A percentile compares a stretch with the other conserved stretches of the same genome.
Conservation (phyloP, 768 basidiomycete species). For the Inosperma sp. region DNA sequence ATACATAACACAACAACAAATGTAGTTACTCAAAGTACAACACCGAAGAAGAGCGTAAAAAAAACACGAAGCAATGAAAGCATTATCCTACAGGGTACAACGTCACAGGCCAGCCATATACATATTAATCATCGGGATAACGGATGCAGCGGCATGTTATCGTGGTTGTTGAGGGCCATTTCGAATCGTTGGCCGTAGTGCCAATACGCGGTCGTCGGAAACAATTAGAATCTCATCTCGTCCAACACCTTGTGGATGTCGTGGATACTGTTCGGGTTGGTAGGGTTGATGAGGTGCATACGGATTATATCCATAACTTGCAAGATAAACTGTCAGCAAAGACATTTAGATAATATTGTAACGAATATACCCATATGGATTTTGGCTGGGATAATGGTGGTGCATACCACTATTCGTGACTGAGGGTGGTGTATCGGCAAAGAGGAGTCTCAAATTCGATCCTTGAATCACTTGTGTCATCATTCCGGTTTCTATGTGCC, state of each 20-base stretch:
- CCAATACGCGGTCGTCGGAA: slow-evolving; percentile 81
- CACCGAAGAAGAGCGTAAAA: slow-evolving; percentile 6
- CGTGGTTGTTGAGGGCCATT: slow-evolving; percentile 28
- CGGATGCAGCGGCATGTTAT: slow-evolving; percentile 43
- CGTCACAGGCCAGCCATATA: background rate
- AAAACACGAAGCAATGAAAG: background rate
- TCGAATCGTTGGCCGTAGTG: slow-evolving; percentile 50
- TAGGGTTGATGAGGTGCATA: slow-evolving; percentile 20
- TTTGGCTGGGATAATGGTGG: slow-evolving; percentile 32
- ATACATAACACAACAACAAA: slow-evolving; percentile 5
- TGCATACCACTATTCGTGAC: slow-evolving; percentile 52
- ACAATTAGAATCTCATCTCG: slow-evolving; percentile 87
- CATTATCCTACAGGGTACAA: background rate
- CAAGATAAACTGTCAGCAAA: background rate
- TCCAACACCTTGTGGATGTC: slow-evolving; percentile 47
- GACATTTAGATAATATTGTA: background rate
- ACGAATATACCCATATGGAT: slow-evolving; percentile 24
- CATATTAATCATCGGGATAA: slow-evolving; percentile 31
- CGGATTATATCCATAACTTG: slow-evolving; percentile 7
- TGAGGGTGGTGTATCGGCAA: slow-evolving; percentile 90
- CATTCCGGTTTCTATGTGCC: slow-evolving; percentile 88
- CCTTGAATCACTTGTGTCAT: slow-evolving; percentile 95
- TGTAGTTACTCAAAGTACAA: slow-evolving; percentile 10
- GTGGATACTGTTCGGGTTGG: slow-evolving; percentile 42
- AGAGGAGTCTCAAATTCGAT: slow-evolving; percentile 82